Conservation (phyloP, 805 yeast genomes). For the Wickerhamomyces queroliae region DNA sequence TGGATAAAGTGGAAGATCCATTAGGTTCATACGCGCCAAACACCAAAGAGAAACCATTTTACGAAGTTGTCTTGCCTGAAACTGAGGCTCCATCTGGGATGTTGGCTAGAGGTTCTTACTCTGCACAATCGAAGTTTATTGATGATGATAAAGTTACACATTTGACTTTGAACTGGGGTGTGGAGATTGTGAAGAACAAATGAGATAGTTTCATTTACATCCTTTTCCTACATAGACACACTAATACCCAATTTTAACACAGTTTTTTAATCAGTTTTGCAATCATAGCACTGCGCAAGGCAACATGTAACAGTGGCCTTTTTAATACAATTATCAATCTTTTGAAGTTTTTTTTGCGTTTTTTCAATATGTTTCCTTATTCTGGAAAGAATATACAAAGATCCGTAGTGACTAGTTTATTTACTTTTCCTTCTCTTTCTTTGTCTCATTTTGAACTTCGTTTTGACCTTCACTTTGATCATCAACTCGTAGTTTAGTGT, state of each 20-base stretch:
- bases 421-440: no score
- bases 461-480: not conserved
- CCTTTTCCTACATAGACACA: not conserved
- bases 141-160: constrained; percentile 82
- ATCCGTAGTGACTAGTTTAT: no score
- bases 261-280: no score
- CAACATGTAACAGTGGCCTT: no score
- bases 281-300: no score
- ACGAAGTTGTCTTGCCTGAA: constrained; percentile 53
- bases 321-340: no score
- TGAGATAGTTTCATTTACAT: no score
- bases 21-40: constrained; percentile 90
- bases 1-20: constrained; percentile 82
- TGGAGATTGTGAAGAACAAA: constrained; percentile 64
- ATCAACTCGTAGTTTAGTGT: not conserved
- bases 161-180: constrained; percentile 77
- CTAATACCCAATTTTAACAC: not conserved
- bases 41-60: constrained; percentile 73
- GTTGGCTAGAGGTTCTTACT: constrained; percentile 80
- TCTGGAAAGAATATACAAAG: no score
- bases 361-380: no score
- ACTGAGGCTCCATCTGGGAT: constrained; percentile 92
- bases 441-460: no score
- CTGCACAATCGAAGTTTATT: constrained; percentile 73
- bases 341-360: no score